Base-by-base conservation (phyloP, 2,329 filamentous ascomycete species). In the Pezicula neosporulosa region DNA sequence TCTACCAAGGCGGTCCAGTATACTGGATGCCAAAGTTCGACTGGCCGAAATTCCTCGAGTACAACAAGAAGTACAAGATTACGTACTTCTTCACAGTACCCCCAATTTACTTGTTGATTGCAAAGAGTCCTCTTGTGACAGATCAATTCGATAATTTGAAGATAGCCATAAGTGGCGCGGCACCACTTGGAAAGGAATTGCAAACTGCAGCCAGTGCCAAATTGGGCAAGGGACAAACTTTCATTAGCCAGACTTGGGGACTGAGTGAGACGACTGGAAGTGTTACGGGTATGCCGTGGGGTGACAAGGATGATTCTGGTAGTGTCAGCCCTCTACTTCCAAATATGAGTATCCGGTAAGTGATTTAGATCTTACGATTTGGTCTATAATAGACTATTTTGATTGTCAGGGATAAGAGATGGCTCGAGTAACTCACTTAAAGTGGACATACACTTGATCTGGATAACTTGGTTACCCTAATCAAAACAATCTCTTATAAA, bases 21-120 rank as follows among this genome's bases (percentile, higher is more conserved):
- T 85, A 81, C 70, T 86, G 82, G 82, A 85, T 86, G 82, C 69
- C 74, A 4, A 72, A 70, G 38, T 86, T 86, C 62, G 74, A 81
- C 53, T 81, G 82, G 52, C 62, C 65, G 2, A 68, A 75, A 36
- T 84, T 86, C 61, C 71, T 85, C 48, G 66, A 69, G 37, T 76
- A 82, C 64, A 73, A 71, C 58, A 71, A 72, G 39, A 70, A 71
- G 45, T 76, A 79, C 59, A 64, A 66, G 10, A 73, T 83, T 54
- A 83, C 78, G 0, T 68, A 64, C 47, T 77, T 85, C 62, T 80
- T 82, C 62, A 80, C 75, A 5, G 82, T 85, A 1, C 83, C 83
- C 8, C 81, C 82, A 1, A 80, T 86, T 49, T 83, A 73, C 58
- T 72, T 84, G 13, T 71, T 76, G 15, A 80, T 87, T 51, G 77